phyloP scores from a whole-genome alignment of 495 filamentous ascomycete species.

The Xylaria flabelliformis region DNA sequence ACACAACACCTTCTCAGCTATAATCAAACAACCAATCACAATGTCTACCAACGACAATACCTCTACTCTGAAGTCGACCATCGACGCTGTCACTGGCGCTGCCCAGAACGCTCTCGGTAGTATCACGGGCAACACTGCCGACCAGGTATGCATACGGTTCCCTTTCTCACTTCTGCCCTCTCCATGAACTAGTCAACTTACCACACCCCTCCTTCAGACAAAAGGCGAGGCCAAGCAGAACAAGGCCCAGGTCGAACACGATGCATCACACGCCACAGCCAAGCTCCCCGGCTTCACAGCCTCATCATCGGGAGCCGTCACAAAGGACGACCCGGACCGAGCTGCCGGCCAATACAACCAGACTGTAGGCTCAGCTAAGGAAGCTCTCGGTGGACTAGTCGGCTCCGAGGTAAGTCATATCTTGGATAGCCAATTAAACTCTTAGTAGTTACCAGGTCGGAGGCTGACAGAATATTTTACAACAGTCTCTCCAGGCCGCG shows the following conservation, averaged over 20 bases:
- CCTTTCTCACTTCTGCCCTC: neutral
- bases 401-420: conserved; percentile 68
- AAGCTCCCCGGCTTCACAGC: conserved; percentile 74
- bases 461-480: neutral
- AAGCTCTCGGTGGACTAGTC: conserved; percentile 74
- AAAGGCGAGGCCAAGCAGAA: conserved; percentile 64
- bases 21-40: conserved; percentile 44
- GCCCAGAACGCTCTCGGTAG: conserved; percentile 74
- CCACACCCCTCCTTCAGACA: conserved; percentile 31
- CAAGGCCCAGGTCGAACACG: conserved; percentile 67
- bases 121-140: conserved; percentile 73
- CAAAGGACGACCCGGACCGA: conserved; percentile 76
- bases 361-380: conserved; percentile 84
- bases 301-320: conserved; percentile 71
- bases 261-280: conserved; percentile 72
- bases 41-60: conserved; percentile 72
- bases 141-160: conserved; percentile 60
- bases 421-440: neutral
- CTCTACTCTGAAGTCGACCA: conserved; percentile 80
- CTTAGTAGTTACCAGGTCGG: too few relatives aligned
- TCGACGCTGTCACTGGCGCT: conserved; percentile 77
- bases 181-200: conserved; percentile 27
- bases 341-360: conserved; percentile 81
- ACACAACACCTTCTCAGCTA: neutral
- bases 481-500: conserved; percentile 67